Conservation (phyloP, 768 basidiomycete genomes). For the Kwoniella dendrophila region DNA sequence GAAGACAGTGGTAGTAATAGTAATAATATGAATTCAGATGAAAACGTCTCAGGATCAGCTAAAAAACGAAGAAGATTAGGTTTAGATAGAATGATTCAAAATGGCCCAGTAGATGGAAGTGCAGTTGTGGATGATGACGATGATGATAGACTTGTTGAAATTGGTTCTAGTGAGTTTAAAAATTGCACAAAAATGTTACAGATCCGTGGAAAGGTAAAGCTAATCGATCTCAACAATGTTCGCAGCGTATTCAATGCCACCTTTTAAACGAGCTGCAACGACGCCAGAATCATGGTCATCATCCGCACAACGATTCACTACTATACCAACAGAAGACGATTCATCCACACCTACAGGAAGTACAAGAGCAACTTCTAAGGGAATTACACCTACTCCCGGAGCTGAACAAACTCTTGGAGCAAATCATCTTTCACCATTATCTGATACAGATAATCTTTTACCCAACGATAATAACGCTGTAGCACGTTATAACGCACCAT, state of each 20-base stretch:
- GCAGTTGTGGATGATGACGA: conserved; percentile 27
- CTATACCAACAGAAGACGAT: conserved; percentile 41
- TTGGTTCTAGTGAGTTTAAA: conserved; percentile 44
- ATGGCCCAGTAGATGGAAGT: too few species aligned
- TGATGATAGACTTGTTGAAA: conserved; percentile 39
- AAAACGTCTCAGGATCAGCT: conserved; percentile 6
- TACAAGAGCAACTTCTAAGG: conserved; percentile 21
- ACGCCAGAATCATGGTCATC: conserved; percentile 22
- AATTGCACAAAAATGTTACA: too few species aligned
- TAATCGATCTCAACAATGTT: too few species aligned
- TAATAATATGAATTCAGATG: conserved; percentile 14
- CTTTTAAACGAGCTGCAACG: conserved; percentile 17
- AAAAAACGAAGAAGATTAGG: conserved; percentile 48
- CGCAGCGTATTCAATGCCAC: conserved; percentile 14
- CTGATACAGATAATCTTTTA: conserved; percentile 26
- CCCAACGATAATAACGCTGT: conserved; percentile 22
- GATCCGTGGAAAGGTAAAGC: too few species aligned
- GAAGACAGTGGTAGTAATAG: too few species aligned
- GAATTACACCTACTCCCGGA: conserved; percentile 18
- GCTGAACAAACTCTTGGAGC: conserved; percentile 20
- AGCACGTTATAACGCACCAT: conserved; percentile 25
- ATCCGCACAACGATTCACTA: conserved; percentile 40
- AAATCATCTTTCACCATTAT: conserved; percentile 26
- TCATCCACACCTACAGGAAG: conserved; percentile 19
- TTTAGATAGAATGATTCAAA: conserved; percentile 52